phyloP scores from a whole-genome alignment of 768 basidiomycete species.

The Kwoniella botswanensis region DNA sequence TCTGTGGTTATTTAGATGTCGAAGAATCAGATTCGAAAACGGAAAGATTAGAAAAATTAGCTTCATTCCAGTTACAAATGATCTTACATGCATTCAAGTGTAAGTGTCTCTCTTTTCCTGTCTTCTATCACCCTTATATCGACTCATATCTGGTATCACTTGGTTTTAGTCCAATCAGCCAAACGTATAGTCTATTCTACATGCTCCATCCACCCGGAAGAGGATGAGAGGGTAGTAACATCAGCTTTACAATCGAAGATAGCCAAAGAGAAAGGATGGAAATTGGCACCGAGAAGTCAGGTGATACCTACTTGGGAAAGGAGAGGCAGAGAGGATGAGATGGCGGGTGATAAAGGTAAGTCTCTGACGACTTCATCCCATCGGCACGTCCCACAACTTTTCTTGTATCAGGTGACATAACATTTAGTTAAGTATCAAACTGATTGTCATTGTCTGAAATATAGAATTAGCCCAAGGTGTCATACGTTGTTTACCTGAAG shows the following conservation, averaged over 20 bases:
- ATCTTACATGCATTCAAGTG: constrained; percentile 95
- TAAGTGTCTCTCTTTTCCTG: constrained; percentile 57
- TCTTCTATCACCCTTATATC: background rate
- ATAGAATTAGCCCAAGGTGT: constrained; percentile 63
- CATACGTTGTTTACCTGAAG: constrained; percentile 64
- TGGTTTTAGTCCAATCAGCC: constrained; percentile 70
- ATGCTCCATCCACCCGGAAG: constrained; percentile 88
- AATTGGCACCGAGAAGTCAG: constrained; percentile 68
- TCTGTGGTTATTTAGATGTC: constrained; percentile 56
- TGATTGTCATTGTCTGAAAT: background rate
- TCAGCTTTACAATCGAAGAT: constrained; percentile 74
- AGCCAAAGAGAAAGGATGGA: constrained; percentile 67
- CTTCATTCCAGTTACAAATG: constrained; percentile 86
- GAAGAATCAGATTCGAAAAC: constrained; percentile 62
- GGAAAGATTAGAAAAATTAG: constrained; percentile 79
- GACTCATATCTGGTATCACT: background rate
- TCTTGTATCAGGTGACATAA: too few species aligned
- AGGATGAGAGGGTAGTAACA: constrained; percentile 90
- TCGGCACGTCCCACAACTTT: background rate
- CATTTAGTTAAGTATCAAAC: background rate
- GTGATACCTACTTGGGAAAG: constrained; percentile 83
- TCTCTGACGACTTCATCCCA: constrained; percentile 1
- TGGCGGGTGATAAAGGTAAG: constrained; percentile 65
- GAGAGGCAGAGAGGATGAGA: constrained; percentile 72
- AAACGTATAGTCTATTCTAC: constrained; percentile 92